Conservation (phyloP, 345 rosid genomes). For the Citropsis articulata region DNA sequence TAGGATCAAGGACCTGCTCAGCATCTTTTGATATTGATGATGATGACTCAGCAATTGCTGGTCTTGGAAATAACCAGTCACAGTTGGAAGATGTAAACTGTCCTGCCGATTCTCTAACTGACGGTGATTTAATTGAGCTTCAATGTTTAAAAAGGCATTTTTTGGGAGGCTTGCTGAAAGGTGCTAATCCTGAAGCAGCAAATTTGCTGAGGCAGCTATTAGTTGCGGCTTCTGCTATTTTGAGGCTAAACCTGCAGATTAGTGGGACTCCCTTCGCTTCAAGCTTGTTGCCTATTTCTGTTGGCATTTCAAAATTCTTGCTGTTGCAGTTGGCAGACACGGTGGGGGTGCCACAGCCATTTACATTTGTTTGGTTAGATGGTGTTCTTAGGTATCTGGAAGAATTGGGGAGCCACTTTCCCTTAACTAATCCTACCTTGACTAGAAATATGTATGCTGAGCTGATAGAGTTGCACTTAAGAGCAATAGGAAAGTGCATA, state of each 20-base stretch:
- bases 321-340: conserved; percentile 52
- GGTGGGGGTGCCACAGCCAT: conserved; percentile 40
- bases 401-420: conserved; percentile 65
- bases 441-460: conserved; percentile 44
- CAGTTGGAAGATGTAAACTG: conserved; percentile 26
- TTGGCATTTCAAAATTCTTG: conserved; percentile 49
- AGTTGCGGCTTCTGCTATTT: conserved; percentile 64
- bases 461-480: conserved; percentile 65
- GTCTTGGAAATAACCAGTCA: not conserved
- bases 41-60: conserved; percentile 21
- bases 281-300: conserved; percentile 39
- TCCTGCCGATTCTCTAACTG: conserved; percentile 29
- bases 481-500: conserved; percentile 80
- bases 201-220: conserved; percentile 68
- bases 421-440: conserved; percentile 36
- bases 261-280: conserved; percentile 34
- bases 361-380: conserved; percentile 72
- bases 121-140: conserved; percentile 30
- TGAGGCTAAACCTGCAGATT: conserved; percentile 59
- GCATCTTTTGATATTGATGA: conserved; percentile 17
- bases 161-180: conserved; percentile 52
- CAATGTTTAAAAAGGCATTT: conserved; percentile 32
- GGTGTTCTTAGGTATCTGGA: conserved; percentile 75
- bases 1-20: conserved; percentile 10
- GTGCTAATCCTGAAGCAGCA: conserved; percentile 51